These are phyloP conservation scores for Rhizopogon roseolus DNA, from an alignment of 768 basidiomycete species.

Conservation along the genomic window DNA sequence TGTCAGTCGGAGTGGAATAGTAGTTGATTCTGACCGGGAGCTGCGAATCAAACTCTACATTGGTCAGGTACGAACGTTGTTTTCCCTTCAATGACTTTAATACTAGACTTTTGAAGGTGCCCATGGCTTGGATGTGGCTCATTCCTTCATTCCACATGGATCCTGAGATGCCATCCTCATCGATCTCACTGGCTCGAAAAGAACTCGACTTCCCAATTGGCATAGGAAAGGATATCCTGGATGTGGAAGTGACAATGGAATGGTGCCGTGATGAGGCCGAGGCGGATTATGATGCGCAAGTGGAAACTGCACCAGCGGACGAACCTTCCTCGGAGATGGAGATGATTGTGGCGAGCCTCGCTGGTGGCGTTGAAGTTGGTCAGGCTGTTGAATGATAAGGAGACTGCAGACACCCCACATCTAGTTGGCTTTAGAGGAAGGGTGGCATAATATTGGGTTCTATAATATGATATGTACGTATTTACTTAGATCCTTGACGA, in stretches of 20 bases:
- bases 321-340: background rate
- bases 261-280: conserved; percentile 27
- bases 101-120: conserved; percentile 38
- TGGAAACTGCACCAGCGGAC: background rate
- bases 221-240: conserved; percentile 59
- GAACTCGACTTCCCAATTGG: conserved; percentile 80
- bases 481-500: too few relatives aligned
- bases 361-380: background rate
- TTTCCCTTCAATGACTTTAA: background rate
- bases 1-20: conserved; percentile 35
- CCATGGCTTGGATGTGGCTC: conserved; percentile 85
- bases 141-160: conserved; percentile 81
- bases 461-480: too few relatives aligned
- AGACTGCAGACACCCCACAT: too few relatives aligned
- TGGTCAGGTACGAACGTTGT: conserved; percentile 47
- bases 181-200: conserved; percentile 45
- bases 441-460: too few relatives aligned
- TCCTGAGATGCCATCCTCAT: conserved; percentile 34
- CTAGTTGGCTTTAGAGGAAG: too few relatives aligned
- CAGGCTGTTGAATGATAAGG: background rate
- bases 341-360: background rate
- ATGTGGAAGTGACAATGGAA: conserved; percentile 61
- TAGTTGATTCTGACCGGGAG: conserved; percentile 65
- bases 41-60: conserved; percentile 68
- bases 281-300: background rate